Evolutionary conservation across 2,329 filamentous ascomycete genomes (phyloP).

Genomic region (Calonectria honghensis): DNA sequence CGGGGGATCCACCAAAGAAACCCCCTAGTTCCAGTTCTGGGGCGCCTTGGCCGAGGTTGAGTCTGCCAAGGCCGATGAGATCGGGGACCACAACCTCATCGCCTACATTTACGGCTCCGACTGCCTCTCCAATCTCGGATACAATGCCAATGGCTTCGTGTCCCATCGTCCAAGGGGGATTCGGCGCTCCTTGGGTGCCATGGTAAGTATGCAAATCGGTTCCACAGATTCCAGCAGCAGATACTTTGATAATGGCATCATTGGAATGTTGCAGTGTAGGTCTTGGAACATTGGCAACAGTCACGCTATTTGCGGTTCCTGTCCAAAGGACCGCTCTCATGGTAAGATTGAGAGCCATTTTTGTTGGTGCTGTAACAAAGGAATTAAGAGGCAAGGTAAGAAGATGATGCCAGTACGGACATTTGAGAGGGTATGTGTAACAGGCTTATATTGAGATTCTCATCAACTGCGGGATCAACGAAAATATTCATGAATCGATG

Average conservation of each 20-base stretch:
- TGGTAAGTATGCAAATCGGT: constrained; percentile 1
- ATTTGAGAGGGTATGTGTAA: too few species aligned
- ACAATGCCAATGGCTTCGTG: neutral
- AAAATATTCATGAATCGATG: too few species aligned
- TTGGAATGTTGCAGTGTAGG: neutral
- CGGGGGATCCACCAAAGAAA: neutral
- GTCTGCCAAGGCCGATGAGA: neutral
- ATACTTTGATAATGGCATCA: neutral
- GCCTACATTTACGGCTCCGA: neutral
- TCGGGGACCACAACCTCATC: neutral
- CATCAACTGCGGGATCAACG: too few species aligned
- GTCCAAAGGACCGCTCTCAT: constrained; percentile 1
- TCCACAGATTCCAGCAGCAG: neutral
- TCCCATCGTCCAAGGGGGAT: neutral
- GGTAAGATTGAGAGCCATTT: neutral
- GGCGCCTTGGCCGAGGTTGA: neutral
- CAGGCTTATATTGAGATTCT: too few species aligned
- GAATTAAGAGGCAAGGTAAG: too few species aligned
- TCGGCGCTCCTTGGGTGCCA: neutral
- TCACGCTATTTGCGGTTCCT: neutral
- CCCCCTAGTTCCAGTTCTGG: neutral
- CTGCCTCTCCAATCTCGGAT: neutral
- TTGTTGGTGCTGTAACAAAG: too few species aligned
- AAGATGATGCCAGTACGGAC: too few species aligned
- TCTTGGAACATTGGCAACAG: neutral